phyloP scores from a whole-genome alignment of 2,329 filamentous ascomycete genomes.

The Hypoxylon sp. region DNA sequence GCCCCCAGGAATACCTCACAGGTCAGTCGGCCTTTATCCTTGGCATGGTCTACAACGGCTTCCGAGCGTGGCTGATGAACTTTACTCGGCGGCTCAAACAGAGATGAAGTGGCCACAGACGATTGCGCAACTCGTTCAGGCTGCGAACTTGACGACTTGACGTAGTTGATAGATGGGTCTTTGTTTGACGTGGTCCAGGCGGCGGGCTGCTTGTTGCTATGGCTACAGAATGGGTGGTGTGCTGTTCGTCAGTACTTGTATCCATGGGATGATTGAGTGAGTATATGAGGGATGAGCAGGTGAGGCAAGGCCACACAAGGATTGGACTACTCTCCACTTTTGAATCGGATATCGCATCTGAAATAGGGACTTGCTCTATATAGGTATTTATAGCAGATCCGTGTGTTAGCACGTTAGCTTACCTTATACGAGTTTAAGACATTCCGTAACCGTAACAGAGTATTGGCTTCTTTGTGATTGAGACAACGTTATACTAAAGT shows the following conservation, averaged over 20 bases:
- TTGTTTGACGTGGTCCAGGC: neutral
- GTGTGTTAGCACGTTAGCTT: neutral
- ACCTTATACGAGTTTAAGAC: constrained; percentile 21
- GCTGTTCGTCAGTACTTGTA: neutral
- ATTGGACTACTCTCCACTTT: neutral
- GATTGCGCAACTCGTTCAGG: neutral
- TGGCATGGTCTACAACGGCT: constrained; percentile 57
- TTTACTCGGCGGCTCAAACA: constrained; percentile 20
- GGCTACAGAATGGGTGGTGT: neutral
- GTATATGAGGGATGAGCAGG: neutral
- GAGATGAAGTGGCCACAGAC: constrained; percentile 1
- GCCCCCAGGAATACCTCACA: constrained; percentile 61
- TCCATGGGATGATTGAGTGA: neutral
- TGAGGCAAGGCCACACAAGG: neutral
- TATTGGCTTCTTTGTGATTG: constrained; percentile 17
- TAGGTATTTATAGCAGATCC: neutral
- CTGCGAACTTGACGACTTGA: neutral
- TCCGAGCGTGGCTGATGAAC: constrained; percentile 51
- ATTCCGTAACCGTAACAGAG: constrained; percentile 14
- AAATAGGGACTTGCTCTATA: neutral
- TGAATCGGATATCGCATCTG: neutral
- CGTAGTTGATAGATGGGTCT: neutral
- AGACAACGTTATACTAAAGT: constrained; percentile 19
- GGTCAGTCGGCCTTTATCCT: constrained; percentile 55
- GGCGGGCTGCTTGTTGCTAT: neutral